A percentile compares a stretch with the other conserved stretches of the same genome.
These are phyloP conservation scores for Hypseocharis bilobata DNA, from an alignment of 441 rosid genomes.

Conservation along the genomic window DNA sequence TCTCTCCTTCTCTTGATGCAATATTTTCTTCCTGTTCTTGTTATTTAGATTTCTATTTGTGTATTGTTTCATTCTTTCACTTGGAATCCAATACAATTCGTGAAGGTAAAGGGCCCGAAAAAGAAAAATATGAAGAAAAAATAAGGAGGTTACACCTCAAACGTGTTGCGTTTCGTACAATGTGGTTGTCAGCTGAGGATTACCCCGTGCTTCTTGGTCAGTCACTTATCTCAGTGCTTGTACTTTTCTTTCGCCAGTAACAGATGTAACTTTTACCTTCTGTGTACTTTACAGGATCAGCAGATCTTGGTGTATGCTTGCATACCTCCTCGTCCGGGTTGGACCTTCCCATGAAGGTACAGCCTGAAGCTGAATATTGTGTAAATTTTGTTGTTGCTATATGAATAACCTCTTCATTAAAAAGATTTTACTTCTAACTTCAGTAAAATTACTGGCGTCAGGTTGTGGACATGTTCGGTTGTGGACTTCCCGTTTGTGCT, in stretches of 20 bases:
- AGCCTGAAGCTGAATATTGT: background rate
- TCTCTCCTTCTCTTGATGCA: constrained; percentile 4
- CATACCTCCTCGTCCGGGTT: constrained; percentile 96
- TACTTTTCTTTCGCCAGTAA: background rate
- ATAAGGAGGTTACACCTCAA: constrained; percentile 66
- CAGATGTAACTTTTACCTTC: constrained; percentile 4
- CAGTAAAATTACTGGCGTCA: constrained; percentile 20
- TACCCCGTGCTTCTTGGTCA: constrained; percentile 84
- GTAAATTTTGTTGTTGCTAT: background rate
- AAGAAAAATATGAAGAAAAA: constrained; percentile 76
- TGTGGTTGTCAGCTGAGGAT: constrained; percentile 94
- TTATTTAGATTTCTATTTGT: background rate
- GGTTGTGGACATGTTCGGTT: constrained; percentile 99
- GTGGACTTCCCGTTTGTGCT: constrained; percentile 96
- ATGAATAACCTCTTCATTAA: background rate
- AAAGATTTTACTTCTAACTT: background rate
- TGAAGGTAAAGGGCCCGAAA: constrained; percentile 92
- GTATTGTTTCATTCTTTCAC: constrained; percentile 11
- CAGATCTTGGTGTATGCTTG: constrained; percentile 91
- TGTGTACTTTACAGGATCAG: constrained; percentile 46
- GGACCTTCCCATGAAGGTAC: constrained; percentile 97
- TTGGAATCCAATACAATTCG: constrained; percentile 6
- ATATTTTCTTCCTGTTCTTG: background rate
- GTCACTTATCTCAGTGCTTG: background rate
- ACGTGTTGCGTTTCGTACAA: constrained; percentile 88